A percentile compares a stretch with the other conserved stretches of the same genome.
Conservation (phyloP, 192 early-diverging fungal genomes). For the Paraglomus brasilianum region DNA sequence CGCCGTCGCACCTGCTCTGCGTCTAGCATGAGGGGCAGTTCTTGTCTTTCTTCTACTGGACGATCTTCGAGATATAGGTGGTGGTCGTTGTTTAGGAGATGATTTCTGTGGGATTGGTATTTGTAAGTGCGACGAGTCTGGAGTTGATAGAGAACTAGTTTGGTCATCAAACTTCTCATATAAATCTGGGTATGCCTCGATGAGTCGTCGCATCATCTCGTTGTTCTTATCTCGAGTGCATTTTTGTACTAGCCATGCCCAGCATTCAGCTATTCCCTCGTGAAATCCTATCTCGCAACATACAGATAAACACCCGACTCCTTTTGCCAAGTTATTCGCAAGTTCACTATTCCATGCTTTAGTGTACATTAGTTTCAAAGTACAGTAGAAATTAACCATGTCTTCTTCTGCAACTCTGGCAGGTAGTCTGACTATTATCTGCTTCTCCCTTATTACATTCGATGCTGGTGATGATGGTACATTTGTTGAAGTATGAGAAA, state of each 20-base stretch:
- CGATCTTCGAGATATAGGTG: not conserved
- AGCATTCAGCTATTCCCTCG: constrained; percentile 32
- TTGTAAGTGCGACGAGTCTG: too few species aligned
- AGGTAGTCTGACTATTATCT: constrained; percentile 29
- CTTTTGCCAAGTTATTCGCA: constrained; percentile 29
- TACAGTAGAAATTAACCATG: constrained; percentile 32
- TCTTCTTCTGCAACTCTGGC: constrained; percentile 28
- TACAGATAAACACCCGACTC: constrained; percentile 27
- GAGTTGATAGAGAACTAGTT: too few species aligned
- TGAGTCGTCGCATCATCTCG: constrained; percentile 27
- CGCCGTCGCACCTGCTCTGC: too few species aligned
- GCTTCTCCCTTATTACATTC: constrained; percentile 17
- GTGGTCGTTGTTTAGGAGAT: too few species aligned
- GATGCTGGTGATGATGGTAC: not conserved
- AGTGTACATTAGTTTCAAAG: constrained; percentile 38
- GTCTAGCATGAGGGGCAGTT: too few species aligned
- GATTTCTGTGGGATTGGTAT: too few species aligned
- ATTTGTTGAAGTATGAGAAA: constrained; percentile 11
- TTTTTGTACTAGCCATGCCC: constrained; percentile 31
- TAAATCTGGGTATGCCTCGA: constrained; percentile 32
- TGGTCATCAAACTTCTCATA: constrained; percentile 11
- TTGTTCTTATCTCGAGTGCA: constrained; percentile 20
- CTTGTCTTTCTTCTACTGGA: not conserved
- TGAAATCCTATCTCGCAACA: constrained; percentile 35
- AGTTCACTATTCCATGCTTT: constrained; percentile 32